phyloP scores from a whole-genome alignment of 2,329 filamentous ascomycete species.

The Aspergillus texensis region DNA sequence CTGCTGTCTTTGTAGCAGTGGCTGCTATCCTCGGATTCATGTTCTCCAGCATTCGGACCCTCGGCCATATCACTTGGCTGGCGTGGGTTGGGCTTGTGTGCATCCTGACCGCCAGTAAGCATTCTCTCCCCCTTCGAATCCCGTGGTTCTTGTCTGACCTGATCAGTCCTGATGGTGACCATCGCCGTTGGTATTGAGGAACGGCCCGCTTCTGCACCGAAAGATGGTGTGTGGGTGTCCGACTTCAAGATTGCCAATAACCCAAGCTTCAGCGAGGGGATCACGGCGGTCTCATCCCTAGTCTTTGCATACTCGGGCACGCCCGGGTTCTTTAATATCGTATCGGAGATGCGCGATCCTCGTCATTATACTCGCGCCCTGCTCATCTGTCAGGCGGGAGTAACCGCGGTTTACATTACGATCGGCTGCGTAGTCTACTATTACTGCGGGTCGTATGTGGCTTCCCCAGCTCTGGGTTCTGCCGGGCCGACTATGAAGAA shows the following conservation, averaged over 20 bases:
- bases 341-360: slow-evolving; percentile 43
- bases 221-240: slow-evolving; percentile 29
- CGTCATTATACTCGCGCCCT: slow-evolving; percentile 35
- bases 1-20: slow-evolving; percentile 29
- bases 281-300: slow-evolving; percentile 32
- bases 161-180: slow-evolving; percentile 28
- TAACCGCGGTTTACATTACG: slow-evolving; percentile 38
- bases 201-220: slow-evolving; percentile 37
- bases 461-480: slow-evolving; percentile 52
- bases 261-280: slow-evolving; percentile 30
- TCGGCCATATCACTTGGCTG: slow-evolving; percentile 37
- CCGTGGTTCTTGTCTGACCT: slow-evolving; percentile 3
- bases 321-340: slow-evolving; percentile 38
- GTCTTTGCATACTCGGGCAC: slow-evolving; percentile 34
- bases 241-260: slow-evolving; percentile 31
- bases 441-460: slow-evolving; percentile 50
- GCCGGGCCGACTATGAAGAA: slow-evolving; percentile 49
- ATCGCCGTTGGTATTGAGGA: slow-evolving; percentile 37
- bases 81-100: slow-evolving; percentile 37
- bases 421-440: slow-evolving; percentile 48
- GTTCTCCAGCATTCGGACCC: slow-evolving; percentile 38
- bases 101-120: slow-evolving; percentile 23
- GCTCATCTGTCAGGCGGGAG: slow-evolving; percentile 33
- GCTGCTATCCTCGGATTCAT: slow-evolving; percentile 25
- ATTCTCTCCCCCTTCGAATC: neutral